Base-by-base conservation (phyloP, 2,329 filamentous ascomycete genomes). In the Knoxdaviesia capensis region DNA sequence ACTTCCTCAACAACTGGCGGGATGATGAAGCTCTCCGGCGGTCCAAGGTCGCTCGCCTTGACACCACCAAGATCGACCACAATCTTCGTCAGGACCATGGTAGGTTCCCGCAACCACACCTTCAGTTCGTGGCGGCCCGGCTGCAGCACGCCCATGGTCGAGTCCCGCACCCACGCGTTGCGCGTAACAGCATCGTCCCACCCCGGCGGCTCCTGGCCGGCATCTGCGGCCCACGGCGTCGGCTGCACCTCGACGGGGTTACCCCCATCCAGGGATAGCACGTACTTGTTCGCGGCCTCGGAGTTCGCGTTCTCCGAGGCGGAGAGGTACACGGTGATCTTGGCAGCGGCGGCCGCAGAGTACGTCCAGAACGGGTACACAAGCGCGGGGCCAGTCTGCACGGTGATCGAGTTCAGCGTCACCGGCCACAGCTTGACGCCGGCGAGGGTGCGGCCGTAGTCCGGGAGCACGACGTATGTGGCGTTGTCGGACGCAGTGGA, bases 1-100 rank as follows among this genome's bases (percentile, higher is more conserved):
- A 2, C 20, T 20, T 20, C 20, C 20, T 20, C 20, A 20, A 20
- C 20, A 20, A 20, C 2, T 20, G 20, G 20, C 20, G 2, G 20
- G 20, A 20, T 20, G 20, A 20, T 20, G 20, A 20, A 20, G 20
- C 20, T 55, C 45, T 53, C 54, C 0, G 51, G 52, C 35, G 54
- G 54, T 6, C 55, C 55, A 45, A 56, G 40, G 39, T 52, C 43
- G 41, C 52, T 55, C 33, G 43, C 7, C 48, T 53, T 51, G 6
- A 54, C 41, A 7, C 54, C 55, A 5, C 54, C 53, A 5, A 54
- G 38, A 45, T 56, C 52, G 3, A 56, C 31, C 35, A 54, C 53
- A 32, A 56, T 36, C 48, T 56, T 56, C 9, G 53, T 54, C 38
- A 57, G 33, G 36, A 55, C 51, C 50, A 56, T 53, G 1, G 53